Base-by-base conservation (phyloP, 768 basidiomycete species). In the Phaeotremella skinneri region DNA sequence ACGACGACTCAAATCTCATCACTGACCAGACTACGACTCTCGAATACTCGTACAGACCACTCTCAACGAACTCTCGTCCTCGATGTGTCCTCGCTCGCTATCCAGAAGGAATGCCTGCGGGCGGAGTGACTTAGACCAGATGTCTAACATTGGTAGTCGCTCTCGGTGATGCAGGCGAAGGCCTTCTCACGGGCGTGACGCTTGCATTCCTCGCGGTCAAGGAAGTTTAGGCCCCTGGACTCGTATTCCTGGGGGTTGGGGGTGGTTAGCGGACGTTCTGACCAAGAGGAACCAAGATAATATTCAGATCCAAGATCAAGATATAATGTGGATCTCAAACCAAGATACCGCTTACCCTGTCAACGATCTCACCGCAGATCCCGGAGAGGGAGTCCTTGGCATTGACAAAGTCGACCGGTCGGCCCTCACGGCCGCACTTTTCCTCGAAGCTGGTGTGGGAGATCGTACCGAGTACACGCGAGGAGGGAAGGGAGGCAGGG, bases 311-410 rank as follows among this genome's bases (percentile, higher is more conserved):
- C n/a, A n/a, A n/a, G n/a, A n/a, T n/a, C n/a, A n/a, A n/a, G n/a
- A n/a, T n/a, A n/a, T 7, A 37, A 37, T 17, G 9, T 7, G 34
- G 17, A 37, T 17, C 34, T 37, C 7, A 37, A 37, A 37, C 9
- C 34, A 7, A 37, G 9, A 37, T 17, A 7, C 34, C 34, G 34
- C 34, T 37, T 17, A 37, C 34, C 34, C 34, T 7, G 34, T 37
- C 34, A 37, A 7, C 7, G 34, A 37, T 37, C 9, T 7, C 34
- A 37, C 34, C 34, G 32, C 63, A 68, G 31, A 74, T 58, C 1
- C 63, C 75, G n/a, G 72, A 70, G 20, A 72, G 41, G 56, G 75
- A 26, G 53, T 75, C 69, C 59, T 72, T 63, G 42, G 70, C 64
- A 26, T 30, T 45, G 25, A 56, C 60, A 47, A 45, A 30, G 49